Evolutionary conservation across 805 yeast species (phyloP), one percentile per base, ranked within the genome.

Genomic region (Zygoascus flipseniorum): DNA sequence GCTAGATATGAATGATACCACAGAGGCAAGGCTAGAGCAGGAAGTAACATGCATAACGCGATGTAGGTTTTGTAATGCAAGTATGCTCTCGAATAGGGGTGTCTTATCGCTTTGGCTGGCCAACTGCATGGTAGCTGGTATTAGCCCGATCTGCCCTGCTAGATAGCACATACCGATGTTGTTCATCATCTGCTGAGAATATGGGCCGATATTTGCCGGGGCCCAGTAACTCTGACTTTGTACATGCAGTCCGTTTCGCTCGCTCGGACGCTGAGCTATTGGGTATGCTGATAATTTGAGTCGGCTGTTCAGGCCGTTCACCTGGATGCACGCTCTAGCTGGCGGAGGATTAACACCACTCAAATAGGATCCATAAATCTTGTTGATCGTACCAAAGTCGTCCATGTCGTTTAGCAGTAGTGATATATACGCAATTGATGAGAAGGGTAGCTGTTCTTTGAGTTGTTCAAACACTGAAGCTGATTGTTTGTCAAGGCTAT

Each of bases 211-310:
- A 60, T 93, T 93, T 39, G 96, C 92, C 0, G 99, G 99, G 0
- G 97, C 98, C 99, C 99, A 93, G 66, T 86, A 90, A 43, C 97
- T 89, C 55, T 90, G 76, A 1, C 97, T 89, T 61, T 93, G 92
- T 8, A 93, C 89, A 63, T 93, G 98, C 14, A 92, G 71, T 0
- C 98, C 97, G 31, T 70, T 71, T 8, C 46, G 39, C 10, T 20
- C 14, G 13, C 20, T 18, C 14, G 14, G 6, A 35, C 8, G 16
- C 18, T 42, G 57, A 16, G 50, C 51, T 1, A 23, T 37, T n/a
- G 51, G 39, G 2, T 54, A 62, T 0, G 77, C 76, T 13, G 77
- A 71, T 14, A 85, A 81, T 0, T 97, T 86, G 9, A 90, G 64
- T 60, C 81, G 85, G 6, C 83, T 63, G 1, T 58, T 49, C 0